phyloP scores from a whole-genome alignment of 192 early-diverging fungal genomes.

The Helicostylum pulchrum region DNA sequence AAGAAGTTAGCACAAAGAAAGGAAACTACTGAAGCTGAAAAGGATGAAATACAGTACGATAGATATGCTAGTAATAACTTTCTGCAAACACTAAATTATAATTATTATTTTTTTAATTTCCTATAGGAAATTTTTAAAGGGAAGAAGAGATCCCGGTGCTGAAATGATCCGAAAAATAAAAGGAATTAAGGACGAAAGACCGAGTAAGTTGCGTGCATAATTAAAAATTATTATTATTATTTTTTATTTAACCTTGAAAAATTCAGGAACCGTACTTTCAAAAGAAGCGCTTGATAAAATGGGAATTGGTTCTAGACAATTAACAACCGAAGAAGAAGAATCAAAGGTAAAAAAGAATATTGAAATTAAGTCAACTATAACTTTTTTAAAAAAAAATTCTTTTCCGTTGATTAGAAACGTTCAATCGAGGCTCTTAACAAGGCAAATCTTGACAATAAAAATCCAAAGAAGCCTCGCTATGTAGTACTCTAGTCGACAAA shows the following conservation, averaged over 20 bases:
- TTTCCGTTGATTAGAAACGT: conserved; percentile 17
- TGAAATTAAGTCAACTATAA: too few relatives aligned
- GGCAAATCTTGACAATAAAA: conserved; percentile 8
- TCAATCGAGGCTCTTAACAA: conserved; percentile 8
- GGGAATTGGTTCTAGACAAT: conserved; percentile 1
- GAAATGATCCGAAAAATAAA: conserved; percentile 26
- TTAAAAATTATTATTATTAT: background rate
- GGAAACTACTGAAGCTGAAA: background rate
- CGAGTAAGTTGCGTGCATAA: conserved; percentile 3
- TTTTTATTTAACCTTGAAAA: background rate
- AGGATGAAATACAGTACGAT: background rate
- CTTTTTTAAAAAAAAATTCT: background rate
- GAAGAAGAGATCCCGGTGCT: conserved; percentile 27
- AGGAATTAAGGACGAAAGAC: conserved; percentile 20
- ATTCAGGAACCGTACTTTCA: conserved; percentile 16
- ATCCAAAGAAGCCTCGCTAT: conserved; percentile 16
- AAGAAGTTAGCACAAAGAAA: background rate
- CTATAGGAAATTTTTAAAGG: conserved; percentile 27
- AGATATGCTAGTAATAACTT: background rate
- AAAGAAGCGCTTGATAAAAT: conserved; percentile 23
- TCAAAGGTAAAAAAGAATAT: conserved; percentile 15
- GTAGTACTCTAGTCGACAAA: conserved; percentile 4
- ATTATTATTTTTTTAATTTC: conserved; percentile 3
- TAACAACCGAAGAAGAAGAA: conserved; percentile 15
- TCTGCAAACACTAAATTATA: background rate